Conservation (phyloP, 768 basidiomycete species). For the Dioszegia hungarica region DNA sequence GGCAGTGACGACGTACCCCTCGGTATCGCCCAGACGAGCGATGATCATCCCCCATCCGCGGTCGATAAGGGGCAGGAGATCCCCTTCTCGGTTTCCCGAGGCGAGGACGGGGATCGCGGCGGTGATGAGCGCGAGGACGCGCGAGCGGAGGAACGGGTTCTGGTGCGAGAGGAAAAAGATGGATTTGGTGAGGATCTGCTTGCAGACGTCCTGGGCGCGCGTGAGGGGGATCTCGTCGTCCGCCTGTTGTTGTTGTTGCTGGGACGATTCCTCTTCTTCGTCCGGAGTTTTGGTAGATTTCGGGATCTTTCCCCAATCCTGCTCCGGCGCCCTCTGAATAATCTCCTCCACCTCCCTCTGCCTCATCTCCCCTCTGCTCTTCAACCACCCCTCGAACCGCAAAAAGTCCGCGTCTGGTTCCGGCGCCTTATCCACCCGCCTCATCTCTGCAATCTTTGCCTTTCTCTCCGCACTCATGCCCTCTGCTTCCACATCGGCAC, state of each 20-base stretch:
- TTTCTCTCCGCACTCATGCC: conserved; percentile 16
- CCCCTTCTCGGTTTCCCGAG: conserved; percentile 55
- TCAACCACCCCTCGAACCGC: conserved; percentile 64
- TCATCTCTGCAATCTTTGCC: conserved; percentile 13
- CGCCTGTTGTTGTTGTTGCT: conserved; percentile 27
- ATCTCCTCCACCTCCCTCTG: conserved; percentile 31
- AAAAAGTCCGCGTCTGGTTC: conserved; percentile 32
- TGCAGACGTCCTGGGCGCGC: conserved; percentile 68
- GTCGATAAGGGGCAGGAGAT: conserved; percentile 78
- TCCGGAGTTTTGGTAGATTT: conserved; percentile 36
- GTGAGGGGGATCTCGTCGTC: conserved; percentile 57
- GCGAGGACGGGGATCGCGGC: conserved; percentile 64
- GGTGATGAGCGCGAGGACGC: conserved; percentile 69
- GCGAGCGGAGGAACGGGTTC: conserved; percentile 77
- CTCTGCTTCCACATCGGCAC: conserved; percentile 41
- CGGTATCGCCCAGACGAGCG: conserved; percentile 62
- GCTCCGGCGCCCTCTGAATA: conserved; percentile 40
- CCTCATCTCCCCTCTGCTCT: conserved; percentile 23
- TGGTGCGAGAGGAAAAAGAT: conserved; percentile 85
- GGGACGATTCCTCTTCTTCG: conserved; percentile 18
- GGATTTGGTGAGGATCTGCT: conserved; percentile 79
- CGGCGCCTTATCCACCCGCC: conserved; percentile 30
- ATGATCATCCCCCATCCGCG: conserved; percentile 91
- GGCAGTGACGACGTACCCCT: conserved; percentile 73
- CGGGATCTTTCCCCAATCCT: conserved; percentile 27